These are phyloP conservation scores for Ustilago vetiveriae DNA, from an alignment of 1,284 basidiomycete species.

Conservation along the genomic window DNA sequence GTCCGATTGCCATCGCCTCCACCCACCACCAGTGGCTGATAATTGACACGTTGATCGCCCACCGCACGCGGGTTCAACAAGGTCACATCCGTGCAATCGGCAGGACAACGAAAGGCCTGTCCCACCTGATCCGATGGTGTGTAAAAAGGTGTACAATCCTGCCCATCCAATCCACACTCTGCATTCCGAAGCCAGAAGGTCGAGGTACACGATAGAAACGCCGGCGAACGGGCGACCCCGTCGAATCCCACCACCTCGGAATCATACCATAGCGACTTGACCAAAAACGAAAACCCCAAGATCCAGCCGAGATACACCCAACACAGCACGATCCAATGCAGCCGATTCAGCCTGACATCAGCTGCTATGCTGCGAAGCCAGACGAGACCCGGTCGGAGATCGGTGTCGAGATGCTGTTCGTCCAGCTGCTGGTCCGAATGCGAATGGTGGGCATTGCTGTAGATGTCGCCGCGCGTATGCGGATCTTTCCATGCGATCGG, in stretches of 20 bases:
- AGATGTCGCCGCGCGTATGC: background rate
- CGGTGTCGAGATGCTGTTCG: conserved; percentile 3
- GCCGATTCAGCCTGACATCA: conserved; percentile 41
- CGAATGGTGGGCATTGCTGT: background rate
- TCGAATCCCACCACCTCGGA: conserved; percentile 22
- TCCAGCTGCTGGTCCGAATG: conserved; percentile 2
- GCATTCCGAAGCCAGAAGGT: conserved; percentile 66
- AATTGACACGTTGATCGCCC: conserved; percentile 76
- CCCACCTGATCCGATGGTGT: conserved; percentile 72
- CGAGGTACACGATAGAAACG: conserved; percentile 51
- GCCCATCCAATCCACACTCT: conserved; percentile 78
- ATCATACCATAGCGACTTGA: conserved; percentile 54
- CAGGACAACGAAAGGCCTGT: conserved; percentile 78
- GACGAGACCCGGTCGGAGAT: conserved; percentile 7
- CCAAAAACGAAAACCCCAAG: conserved; percentile 53
- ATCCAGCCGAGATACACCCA: conserved; percentile 56
- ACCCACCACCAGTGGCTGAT: conserved; percentile 81
- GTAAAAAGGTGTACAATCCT: conserved; percentile 75
- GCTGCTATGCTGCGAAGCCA: conserved; percentile 33
- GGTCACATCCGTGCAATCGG: conserved; percentile 75
- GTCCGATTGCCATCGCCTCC: conserved; percentile 71
- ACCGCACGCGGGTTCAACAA: conserved; percentile 80
- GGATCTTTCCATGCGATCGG: conserved; percentile 52
- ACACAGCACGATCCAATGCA: conserved; percentile 56
- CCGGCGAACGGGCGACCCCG: conserved; percentile 22